A percentile compares a stretch with the other conserved stretches of the same genome.
Evolutionary conservation across 1,284 basidiomycete species (phyloP).

Genomic region (Puccinia hordei): DNA sequence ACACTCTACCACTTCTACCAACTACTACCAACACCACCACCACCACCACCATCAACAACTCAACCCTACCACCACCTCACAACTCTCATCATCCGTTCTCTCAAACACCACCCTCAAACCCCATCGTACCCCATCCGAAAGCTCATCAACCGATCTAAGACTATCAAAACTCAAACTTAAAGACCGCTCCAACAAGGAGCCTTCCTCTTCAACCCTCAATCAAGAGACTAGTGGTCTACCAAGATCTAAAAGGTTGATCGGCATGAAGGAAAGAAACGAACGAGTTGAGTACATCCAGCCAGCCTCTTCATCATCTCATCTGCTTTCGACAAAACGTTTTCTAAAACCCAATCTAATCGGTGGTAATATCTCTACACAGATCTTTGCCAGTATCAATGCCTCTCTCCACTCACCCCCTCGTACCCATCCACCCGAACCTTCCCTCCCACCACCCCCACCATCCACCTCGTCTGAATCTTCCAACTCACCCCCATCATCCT

Average conservation of each 20-base stretch:
- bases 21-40: neutral
- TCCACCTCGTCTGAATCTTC: slow-evolving; percentile 26
- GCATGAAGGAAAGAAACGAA: slow-evolving; percentile 46
- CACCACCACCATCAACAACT: neutral
- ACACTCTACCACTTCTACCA: neutral
- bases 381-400: slow-evolving; percentile 42
- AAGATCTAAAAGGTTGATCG: slow-evolving; percentile 31
- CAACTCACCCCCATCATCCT: slow-evolving; percentile 4
- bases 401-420: slow-evolving; percentile 20
- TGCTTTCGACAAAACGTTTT: neutral
- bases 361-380: neutral
- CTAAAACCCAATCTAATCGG: no score
- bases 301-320: neutral
- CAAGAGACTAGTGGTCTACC: neutral
- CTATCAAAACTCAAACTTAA: slow-evolving; percentile 10
- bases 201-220: neutral
- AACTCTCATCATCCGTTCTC: slow-evolving; percentile 20
- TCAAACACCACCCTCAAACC: slow-evolving; percentile 8
- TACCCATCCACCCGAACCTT: neutral
- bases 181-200: slow-evolving; percentile 19
- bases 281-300: slow-evolving; percentile 27
- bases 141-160: slow-evolving; percentile 13
- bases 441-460: slow-evolving; percentile 26
- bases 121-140: slow-evolving; percentile 16
- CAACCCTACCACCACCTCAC: no score